Conservation (phyloP, 108 stramenopile species). For the Schizochytrium sp. region DNA sequence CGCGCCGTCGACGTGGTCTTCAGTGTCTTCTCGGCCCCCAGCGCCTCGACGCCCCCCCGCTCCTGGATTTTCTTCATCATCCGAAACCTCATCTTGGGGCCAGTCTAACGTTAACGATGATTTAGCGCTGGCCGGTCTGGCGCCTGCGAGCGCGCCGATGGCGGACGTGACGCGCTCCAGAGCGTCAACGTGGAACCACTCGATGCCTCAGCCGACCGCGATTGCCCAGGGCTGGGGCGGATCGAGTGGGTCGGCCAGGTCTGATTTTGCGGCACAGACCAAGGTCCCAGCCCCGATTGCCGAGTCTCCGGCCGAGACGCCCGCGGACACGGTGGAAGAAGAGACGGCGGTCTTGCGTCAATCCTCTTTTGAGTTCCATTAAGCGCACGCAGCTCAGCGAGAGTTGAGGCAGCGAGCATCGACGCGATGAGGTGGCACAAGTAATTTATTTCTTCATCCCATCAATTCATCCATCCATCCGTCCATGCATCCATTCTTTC, state of each 20-base stretch:
- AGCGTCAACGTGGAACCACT: background rate
- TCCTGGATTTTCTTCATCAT: background rate
- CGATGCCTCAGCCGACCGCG: background rate
- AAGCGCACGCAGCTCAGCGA: too few species aligned
- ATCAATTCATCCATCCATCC: too few species aligned
- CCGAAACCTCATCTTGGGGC: background rate
- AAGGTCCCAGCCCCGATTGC: background rate
- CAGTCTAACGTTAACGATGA: background rate
- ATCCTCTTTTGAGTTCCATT: background rate
- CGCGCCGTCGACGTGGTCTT: background rate
- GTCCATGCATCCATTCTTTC: too few species aligned
- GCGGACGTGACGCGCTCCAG: background rate
- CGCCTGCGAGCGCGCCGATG: background rate
- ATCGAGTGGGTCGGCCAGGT: background rate
- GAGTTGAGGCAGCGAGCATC: too few species aligned
- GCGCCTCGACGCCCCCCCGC: background rate
- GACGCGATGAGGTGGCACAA: too few species aligned
- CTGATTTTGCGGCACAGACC: background rate
- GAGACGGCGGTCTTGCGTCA: background rate
- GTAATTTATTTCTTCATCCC: too few species aligned
- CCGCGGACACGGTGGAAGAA: background rate
- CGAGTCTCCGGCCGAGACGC: background rate
- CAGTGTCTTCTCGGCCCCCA: background rate
- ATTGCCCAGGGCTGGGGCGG: background rate
- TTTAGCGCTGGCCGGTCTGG: background rate